Conservation (phyloP, 352 stramenopile species). For the Globisporangium yorkense region DNA sequence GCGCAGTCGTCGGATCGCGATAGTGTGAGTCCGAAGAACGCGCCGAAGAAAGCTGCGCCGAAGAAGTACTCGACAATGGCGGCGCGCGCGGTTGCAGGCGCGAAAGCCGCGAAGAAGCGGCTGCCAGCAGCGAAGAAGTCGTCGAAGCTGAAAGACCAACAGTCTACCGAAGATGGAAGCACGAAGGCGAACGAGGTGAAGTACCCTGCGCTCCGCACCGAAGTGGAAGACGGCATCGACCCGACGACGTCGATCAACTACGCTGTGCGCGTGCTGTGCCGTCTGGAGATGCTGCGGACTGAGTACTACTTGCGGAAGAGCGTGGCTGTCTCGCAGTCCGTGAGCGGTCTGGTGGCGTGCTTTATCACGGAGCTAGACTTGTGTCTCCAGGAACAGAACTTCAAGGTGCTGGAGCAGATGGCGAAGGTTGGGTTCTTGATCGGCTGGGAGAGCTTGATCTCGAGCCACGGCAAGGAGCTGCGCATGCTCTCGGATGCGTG, state of each 20-base stretch:
- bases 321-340: conserved; percentile 76
- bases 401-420: conserved; percentile 63
- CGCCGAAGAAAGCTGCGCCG: conserved; percentile 10
- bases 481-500: conserved; percentile 92
- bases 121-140: conserved; percentile 39
- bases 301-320: conserved; percentile 85
- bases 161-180: conserved; percentile 20
- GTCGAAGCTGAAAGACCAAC: conserved; percentile 27
- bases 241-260: conserved; percentile 48
- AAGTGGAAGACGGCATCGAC: conserved; percentile 52
- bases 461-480: conserved; percentile 92
- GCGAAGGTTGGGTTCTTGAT: conserved; percentile 82
- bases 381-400: conserved; percentile 53
- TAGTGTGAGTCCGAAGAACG: background rate
- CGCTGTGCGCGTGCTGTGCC: conserved; percentile 53
- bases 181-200: conserved; percentile 28
- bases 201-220: conserved; percentile 62
- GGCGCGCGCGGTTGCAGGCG: conserved; percentile 47
- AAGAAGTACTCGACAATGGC: conserved; percentile 62
- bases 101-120: conserved; percentile 38
- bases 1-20: conserved; percentile 1
- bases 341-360: conserved; percentile 74
- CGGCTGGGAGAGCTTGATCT: conserved; percentile 94
- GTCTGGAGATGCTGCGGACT: conserved; percentile 63
- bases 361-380: conserved; percentile 78